Evolutionary conservation across 2,329 filamentous ascomycete genomes (phyloP).

Genomic region (Colletotrichum sp.): DNA sequence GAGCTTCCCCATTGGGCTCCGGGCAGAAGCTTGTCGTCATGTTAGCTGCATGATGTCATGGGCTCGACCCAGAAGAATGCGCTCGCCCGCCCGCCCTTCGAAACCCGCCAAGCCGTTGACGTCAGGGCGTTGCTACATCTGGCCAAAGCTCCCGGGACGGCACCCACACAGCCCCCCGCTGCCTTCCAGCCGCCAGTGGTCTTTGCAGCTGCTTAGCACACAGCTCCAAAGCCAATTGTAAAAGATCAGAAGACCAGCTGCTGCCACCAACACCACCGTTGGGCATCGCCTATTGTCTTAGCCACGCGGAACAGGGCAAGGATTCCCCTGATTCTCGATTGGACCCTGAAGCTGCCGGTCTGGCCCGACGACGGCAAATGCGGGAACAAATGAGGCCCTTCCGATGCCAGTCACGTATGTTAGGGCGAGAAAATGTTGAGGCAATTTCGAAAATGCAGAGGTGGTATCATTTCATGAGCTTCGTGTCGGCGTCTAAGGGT

Average conservation of each 20-base stretch:
- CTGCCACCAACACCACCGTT: not conserved
- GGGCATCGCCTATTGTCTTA: not conserved
- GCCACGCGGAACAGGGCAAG: not conserved
- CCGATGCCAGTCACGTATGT: not conserved
- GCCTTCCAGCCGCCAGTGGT: not conserved
- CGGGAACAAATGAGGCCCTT: not conserved
- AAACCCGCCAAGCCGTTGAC: slow-evolving; percentile 13
- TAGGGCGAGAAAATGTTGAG: not conserved
- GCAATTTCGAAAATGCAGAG: not conserved
- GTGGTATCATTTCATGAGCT: slow-evolving; percentile 3
- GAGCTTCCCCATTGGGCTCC: slow-evolving; percentile 2
- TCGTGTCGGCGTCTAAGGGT: not conserved
- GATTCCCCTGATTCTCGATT: not conserved
- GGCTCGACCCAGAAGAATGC: not conserved
- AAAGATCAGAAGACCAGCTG: not conserved
- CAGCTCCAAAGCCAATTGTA: not conserved
- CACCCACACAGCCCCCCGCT: not conserved
- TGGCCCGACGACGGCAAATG: not conserved
- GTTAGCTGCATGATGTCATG: slow-evolving; percentile 19
- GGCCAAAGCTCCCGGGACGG: not conserved
- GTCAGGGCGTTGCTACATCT: not conserved
- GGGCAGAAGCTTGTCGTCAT: slow-evolving; percentile 13
- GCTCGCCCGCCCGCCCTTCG: not conserved
- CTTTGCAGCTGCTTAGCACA: not conserved
- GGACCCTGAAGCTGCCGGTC: not conserved